phyloP scores from a whole-genome alignment of 495 filamentous ascomycete species.

The Symbiotaphrina buchneri region DNA sequence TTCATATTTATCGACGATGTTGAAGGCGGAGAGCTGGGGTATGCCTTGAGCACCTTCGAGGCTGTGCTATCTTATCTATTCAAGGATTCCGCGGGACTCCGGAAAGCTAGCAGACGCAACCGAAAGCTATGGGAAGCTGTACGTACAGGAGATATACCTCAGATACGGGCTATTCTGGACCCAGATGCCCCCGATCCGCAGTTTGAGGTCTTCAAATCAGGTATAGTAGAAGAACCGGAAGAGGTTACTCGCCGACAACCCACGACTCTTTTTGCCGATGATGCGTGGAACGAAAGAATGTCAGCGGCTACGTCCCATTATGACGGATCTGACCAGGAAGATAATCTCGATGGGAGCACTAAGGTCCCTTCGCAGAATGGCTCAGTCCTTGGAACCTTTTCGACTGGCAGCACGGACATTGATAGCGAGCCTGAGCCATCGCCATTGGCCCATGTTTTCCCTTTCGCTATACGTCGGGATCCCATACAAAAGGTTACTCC shows the following conservation, averaged over 20 bases:
- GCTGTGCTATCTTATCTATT: slow-evolving; percentile 82
- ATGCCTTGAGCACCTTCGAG: slow-evolving; percentile 90
- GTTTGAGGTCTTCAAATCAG: slow-evolving; percentile 1
- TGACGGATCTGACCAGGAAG: too few relatives aligned
- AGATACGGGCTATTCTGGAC: slow-evolving; percentile 62
- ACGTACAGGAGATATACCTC: slow-evolving; percentile 45
- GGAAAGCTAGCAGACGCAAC: slow-evolving; percentile 69
- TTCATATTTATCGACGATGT: slow-evolving; percentile 97
- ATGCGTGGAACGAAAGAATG: neutral
- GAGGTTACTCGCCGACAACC: neutral
- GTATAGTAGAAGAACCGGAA: neutral
- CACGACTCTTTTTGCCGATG: neutral
- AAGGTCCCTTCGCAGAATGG: neutral
- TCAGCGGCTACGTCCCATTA: neutral
- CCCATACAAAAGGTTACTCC: slow-evolving; percentile 15
- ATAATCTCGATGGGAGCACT: too few relatives aligned
- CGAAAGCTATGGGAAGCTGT: slow-evolving; percentile 74
- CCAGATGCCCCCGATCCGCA: slow-evolving; percentile 14
- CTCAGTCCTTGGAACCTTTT: too few relatives aligned
- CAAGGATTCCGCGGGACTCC: slow-evolving; percentile 57
- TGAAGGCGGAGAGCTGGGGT: slow-evolving; percentile 90
- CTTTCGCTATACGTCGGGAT: slow-evolving; percentile 40
- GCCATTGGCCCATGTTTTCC: slow-evolving; percentile 70
- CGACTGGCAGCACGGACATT: too few relatives aligned
- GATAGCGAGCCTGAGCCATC: slow-evolving; percentile 19